Base-by-base conservation (phyloP, 1,284 basidiomycete species). In the Papiliotrema flavescens region DNA sequence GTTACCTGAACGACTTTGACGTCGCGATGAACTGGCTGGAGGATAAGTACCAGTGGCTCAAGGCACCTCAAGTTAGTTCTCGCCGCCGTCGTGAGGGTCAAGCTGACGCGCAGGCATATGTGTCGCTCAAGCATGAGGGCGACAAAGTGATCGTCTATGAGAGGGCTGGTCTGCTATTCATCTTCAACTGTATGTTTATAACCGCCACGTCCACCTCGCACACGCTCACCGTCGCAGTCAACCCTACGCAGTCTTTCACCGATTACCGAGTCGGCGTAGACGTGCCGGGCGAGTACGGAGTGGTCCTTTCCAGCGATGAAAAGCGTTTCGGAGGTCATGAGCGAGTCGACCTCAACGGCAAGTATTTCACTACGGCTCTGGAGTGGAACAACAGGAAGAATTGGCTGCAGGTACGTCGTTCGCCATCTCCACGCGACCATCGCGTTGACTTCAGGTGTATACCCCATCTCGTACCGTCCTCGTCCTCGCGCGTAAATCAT, bases 131-230 rank as follows among this genome's bases (percentile, higher is more conserved):
- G 79, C 82, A 98, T 74, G 91, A 98, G 73, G 66, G 62, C 8
- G 93, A 97, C 81, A 96, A 96, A 78, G 82, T 96, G 51, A 80
- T 98, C 65, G 93, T 90, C 2, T 98, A 86, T 68, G 95, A 98
- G 79, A 86, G 95, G 48, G 94, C 88, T 14, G 89, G 88, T 28
- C 80, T 98, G 47, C 77, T 98, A 42, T 98, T 97, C 79, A 82
- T 97, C 63, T 98, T 97, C 83, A 98, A 98, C 79, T 96, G 75
- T 76, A 50, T 55, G 72, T 59, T n/a, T n/a, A n/a, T n/a, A n/a
- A n/a, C n/a, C n/a, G n/a, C n/a, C n/a, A n/a, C n/a, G n/a, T n/a
- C n/a, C n/a, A n/a, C n/a, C n/a, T n/a, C n/a, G n/a, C n/a, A 22
- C 8, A 9, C 34, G 8, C 1, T 40, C 5, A 47, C 37, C 5